Evolutionary conservation across 164 flowering plant species (phyloP).

Genomic region (Magnolia officinalis): DNA sequence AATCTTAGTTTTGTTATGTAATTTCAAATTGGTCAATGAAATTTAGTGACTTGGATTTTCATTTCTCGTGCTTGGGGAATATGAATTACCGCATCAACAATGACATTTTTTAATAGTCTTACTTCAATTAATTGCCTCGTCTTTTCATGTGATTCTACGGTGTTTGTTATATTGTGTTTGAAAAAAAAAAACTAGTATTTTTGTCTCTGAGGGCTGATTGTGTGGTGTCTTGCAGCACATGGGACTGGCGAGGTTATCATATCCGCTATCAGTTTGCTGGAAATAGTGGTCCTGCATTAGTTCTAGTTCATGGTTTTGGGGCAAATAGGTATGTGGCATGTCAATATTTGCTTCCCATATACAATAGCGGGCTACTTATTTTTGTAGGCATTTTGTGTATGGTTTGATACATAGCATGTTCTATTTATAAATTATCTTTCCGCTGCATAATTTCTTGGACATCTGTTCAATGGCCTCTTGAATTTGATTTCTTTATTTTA

Average conservation of each 20-base stretch:
- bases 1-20: background rate
- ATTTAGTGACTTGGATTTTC: background rate
- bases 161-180: no score
- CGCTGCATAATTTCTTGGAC: background rate
- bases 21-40: background rate
- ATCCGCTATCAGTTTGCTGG: conserved; percentile 84
- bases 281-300: conserved; percentile 68
- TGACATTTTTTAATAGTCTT: background rate
- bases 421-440: background rate
- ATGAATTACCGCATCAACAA: no score
- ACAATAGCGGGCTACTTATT: conserved; percentile 13
- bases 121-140: background rate
- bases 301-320: conserved; percentile 93
- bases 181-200: no score
- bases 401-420: conserved; percentile 18
- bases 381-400: conserved; percentile 23
- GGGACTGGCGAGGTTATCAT: conserved; percentile 88
- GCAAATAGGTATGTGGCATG: conserved; percentile 81
- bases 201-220: background rate
- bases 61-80: background rate
- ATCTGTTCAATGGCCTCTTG: background rate
- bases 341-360: conserved; percentile 24
- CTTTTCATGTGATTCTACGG: background rate
- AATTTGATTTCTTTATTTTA: background rate
- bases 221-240: conserved; percentile 40